Conservation (phyloP, 805 yeast genomes). For the Saccharomycopsis sp. region DNA sequence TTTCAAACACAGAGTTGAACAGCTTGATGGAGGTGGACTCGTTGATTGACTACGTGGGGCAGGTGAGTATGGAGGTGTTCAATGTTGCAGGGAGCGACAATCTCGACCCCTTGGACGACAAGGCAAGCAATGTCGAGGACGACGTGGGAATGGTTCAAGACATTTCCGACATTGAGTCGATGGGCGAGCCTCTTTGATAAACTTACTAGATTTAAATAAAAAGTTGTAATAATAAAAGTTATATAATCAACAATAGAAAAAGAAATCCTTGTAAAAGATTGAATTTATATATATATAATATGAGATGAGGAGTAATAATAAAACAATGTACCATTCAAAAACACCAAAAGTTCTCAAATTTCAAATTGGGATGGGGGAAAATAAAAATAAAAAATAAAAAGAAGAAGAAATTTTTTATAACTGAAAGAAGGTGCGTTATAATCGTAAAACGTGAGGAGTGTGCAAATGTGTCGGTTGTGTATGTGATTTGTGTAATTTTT, state of each 20-base stretch:
- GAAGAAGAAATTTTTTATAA: too few species aligned
- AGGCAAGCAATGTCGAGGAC: background rate
- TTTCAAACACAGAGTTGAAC: slow-evolving; percentile 9
- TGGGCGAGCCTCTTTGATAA: background rate
- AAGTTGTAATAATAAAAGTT: background rate
- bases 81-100: slow-evolving; percentile 1
- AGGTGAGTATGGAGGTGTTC: slow-evolving; percentile 8
- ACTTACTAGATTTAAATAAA: background rate
- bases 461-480: too few species aligned
- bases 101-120: background rate
- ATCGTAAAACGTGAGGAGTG: too few species aligned
- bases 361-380: background rate
- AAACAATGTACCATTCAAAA: background rate
- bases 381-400: background rate
- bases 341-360: background rate
- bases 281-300: background rate
- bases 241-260: background rate
- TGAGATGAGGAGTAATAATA: background rate
- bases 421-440: too few species aligned
- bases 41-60: slow-evolving; percentile 12
- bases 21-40: slow-evolving; percentile 14
- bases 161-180: slow-evolving; percentile 3
- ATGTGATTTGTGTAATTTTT: background rate
- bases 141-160: slow-evolving; percentile 9
- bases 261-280: background rate